Percentiles rank a stretch among this genome's conserved stretches.
phyloP scores from a whole-genome alignment of 148 eudicot species.

The Arbutus unedo region DNA sequence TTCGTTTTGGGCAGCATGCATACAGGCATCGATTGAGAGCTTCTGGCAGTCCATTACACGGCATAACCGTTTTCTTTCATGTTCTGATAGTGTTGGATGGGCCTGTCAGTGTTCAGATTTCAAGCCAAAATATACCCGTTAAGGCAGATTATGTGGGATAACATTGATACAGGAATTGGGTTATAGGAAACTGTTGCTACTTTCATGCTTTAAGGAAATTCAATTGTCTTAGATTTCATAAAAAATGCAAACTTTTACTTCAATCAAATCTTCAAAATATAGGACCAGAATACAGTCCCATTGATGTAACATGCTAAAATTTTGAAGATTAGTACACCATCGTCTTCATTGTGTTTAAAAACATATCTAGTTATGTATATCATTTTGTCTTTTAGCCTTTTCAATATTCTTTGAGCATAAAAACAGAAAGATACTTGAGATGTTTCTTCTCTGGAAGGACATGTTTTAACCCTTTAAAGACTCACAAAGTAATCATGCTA shows the following conservation, averaged over 20 bases:
- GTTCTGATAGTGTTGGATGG: constrained; percentile 91
- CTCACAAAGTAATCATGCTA: neutral
- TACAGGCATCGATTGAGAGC: constrained; percentile 92
- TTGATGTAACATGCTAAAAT: neutral
- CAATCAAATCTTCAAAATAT: neutral
- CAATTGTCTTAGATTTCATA: neutral
- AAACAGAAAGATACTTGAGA: too few relatives aligned
- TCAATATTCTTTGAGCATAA: neutral
- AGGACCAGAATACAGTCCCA: neutral
- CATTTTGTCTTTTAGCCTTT: neutral
- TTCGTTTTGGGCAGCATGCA: constrained; percentile 99
- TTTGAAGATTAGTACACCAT: neutral
- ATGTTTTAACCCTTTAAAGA: neutral
- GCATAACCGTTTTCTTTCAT: constrained; percentile 83
- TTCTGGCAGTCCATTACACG: constrained; percentile 97
- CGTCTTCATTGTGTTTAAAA: neutral
- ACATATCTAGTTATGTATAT: neutral
- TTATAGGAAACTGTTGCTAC: neutral
- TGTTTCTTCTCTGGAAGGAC: neutral
- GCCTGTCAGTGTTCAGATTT: constrained; percentile 45
- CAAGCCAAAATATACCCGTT: neutral
- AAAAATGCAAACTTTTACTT: neutral
- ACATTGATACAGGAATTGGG: neutral
- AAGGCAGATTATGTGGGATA: neutral
- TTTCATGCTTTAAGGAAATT: neutral